Base-by-base conservation (phyloP, 352 stramenopile species). In the Phytophthora aleatoria region DNA sequence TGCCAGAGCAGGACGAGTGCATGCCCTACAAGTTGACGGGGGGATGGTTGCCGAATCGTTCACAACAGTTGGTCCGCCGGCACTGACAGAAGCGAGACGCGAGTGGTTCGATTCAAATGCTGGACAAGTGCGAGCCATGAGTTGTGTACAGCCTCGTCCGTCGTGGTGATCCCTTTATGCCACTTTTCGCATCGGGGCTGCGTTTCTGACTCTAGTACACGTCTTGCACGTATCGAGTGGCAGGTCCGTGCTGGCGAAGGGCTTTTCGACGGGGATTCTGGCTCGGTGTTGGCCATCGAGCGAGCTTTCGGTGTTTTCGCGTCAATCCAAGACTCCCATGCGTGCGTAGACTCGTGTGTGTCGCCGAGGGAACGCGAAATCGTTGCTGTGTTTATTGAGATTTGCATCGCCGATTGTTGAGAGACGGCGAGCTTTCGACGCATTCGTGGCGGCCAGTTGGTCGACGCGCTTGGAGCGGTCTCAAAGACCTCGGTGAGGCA, bases 341-440 rank as follows among this genome's bases (percentile, higher is more conserved):
- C 35, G 28, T 53, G 58, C 41, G 38, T 47, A 27, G 41, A 47
- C 36, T 13, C 12, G 11, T 41, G 35, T 41, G 35, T 41, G 27
- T 51, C 50, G 39, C 27, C 38, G 43, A 48, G 55, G 49, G 56
- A 65, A 64, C 57, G 62, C 38, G 62, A 65, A 66, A 66, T 65
- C 27, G 62, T 50, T 24, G 62, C 43, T 54, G n/a, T 49, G 59
- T 66, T 42, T 26, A 15, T 48, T 38, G 49, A 36, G 62, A 70
- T 70, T 61, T 70, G 63, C 55, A 64, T 61, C 57, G 63, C 56
- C 42, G 56, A 53, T 69, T 51, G 62, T 61, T 50, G 51, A 38
- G 51, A 57, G 39, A 27, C 42, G 42, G 52, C 28, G 42, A 38
- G 27, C 7, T n/a, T 50, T 59, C 27, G 52, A 42, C 27, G 24